A percentile compares a stretch with the other conserved stretches of the same genome.
Conservation (phyloP, 176 grass and related monocot species). For the Phyllostachys edulis region DNA sequence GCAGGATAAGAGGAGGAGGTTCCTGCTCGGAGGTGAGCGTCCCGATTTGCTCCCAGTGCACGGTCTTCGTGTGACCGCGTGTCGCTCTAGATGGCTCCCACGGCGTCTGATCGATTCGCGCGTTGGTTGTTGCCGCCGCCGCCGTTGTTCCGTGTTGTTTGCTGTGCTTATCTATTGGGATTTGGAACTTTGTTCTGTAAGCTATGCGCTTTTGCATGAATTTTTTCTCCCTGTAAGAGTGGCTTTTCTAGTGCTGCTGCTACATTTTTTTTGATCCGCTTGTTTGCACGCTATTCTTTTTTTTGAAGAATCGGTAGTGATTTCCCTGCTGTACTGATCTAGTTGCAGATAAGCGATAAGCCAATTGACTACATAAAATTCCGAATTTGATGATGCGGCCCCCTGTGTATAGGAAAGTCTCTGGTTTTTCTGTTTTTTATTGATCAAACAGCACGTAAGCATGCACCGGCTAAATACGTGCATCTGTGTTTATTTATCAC, state of each 20-base stretch:
- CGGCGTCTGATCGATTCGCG: background rate
- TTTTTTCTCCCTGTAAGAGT: background rate
- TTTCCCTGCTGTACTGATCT: slow-evolving; percentile 24
- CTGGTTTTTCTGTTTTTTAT: background rate
- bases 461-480: background rate
- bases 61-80: background rate
- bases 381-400: background rate
- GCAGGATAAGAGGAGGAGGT: slow-evolving; percentile 26
- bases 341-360: slow-evolving; percentile 16
- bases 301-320: no score
- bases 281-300: background rate
- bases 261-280: background rate
- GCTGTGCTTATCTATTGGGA: background rate
- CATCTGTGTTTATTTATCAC: background rate
- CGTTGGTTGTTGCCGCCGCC: background rate
- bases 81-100: background rate
- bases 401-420: background rate
- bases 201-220: background rate
- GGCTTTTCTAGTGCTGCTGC: background rate
- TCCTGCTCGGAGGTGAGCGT: slow-evolving; percentile 64
- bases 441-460: background rate
- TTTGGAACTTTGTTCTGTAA: background rate
- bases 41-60: background rate
- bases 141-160: background rate
- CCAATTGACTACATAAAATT: background rate